Evolutionary conservation across 2,329 filamentous ascomycete species (phyloP), one percentile per base, ranked within the genome.

Genomic region (Phyllosticta ampelicida): DNA sequence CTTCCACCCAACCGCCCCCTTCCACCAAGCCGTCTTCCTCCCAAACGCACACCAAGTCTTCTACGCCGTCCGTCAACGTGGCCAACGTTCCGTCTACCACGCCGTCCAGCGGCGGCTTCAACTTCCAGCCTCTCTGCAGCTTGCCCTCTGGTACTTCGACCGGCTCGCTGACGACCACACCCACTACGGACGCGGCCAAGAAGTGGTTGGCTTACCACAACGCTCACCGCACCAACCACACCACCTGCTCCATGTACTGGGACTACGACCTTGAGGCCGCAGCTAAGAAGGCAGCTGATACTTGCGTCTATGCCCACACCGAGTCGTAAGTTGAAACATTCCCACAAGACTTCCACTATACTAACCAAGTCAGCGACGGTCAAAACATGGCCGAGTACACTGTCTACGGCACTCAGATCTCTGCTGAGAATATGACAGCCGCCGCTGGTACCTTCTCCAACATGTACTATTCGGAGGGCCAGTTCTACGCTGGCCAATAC

Each of bases 331-430:
- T 49, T 19, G 3, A n/a, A 21, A 8, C n/a, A 9, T n/a, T 21
- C 48, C 48, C 73, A 78, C 61, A 78, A 78, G 66, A 60, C 30
- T 16, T 8, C 3, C 2, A 10, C 20, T n/a, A 13, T 21, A 8
- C 16, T 48, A 58, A 51, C 28, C 29, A 65, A 70, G 75, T 23
- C 58, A 78, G 80, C 51, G 95, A 94, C 68, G 94, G 94, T 62
- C 94, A 99, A 77, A 99, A 97, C 67, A 81, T 92, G 70, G 78
- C 86, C 75, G 96, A 94, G 89, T 96, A 96, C 81, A 89, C 94
- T 71, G 82, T 81, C 66, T 77, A 87, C 65, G 69, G 70, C 62
- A 85, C 79, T 73, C 78, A 78, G 60, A 66, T 68, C 28, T 71
- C 74, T 56, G 77, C 74, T 69, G 94, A 86, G 67, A 86, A 84